A percentile compares a stretch with the other conserved stretches of the same genome.
Evolutionary conservation across 2,329 filamentous ascomycete genomes (phyloP).

Genomic region (Eutypa lata): DNA sequence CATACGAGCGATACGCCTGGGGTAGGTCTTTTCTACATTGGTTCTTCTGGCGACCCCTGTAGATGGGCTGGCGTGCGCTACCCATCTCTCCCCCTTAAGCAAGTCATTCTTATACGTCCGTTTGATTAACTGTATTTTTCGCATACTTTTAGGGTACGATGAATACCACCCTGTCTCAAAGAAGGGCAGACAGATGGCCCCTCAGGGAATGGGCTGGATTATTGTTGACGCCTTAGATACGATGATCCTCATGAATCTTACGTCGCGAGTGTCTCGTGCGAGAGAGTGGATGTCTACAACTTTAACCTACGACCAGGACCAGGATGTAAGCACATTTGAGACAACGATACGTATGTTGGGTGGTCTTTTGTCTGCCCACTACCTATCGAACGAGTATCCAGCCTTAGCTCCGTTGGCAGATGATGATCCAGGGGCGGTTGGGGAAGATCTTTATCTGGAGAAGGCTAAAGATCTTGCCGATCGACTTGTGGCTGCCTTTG

Average conservation of each 20-base stretch:
- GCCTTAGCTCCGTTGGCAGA: constrained; percentile 71
- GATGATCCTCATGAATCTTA: constrained; percentile 97
- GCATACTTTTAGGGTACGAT: constrained; percentile 61
- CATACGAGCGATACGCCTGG: constrained; percentile 92
- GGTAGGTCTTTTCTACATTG: constrained; percentile 55
- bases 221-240: constrained; percentile 96
- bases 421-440: constrained; percentile 67
- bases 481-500: constrained; percentile 81
- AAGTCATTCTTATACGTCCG: background rate
- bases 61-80: background rate
- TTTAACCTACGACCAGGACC: constrained; percentile 83
- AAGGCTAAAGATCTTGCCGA: constrained; percentile 93
- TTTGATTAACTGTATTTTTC: constrained; percentile 22
- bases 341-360: constrained; percentile 98
- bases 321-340: constrained; percentile 96
- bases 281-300: constrained; percentile 83
- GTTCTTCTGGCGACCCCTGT: background rate
- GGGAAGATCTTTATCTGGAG: constrained; percentile 91
- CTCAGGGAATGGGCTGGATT: constrained; percentile 92
- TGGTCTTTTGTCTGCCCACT: constrained; percentile 88
- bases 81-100: no score
- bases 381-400: constrained; percentile 81
- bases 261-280: constrained; percentile 77
- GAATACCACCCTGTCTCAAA: constrained; percentile 84
- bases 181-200: constrained; percentile 77